These are phyloP conservation scores for Cladorrhinum sp. DNA, from an alignment of 2,329 filamentous ascomycete species.

Conservation along the genomic window DNA sequence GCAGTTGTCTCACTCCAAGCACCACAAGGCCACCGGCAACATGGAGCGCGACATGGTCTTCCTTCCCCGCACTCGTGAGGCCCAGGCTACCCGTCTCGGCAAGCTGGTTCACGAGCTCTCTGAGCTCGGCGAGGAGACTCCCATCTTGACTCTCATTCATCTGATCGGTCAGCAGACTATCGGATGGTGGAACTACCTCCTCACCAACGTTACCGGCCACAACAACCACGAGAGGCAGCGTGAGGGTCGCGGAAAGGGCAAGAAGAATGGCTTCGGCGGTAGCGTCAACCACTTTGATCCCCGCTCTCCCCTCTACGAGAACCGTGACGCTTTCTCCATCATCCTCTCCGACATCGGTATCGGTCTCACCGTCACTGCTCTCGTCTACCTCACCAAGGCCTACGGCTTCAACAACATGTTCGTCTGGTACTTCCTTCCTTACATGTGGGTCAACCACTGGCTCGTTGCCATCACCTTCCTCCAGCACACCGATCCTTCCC, in stretches of 20 bases:
- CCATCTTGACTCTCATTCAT: slow-evolving; percentile 71
- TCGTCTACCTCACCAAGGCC: slow-evolving; percentile 68
- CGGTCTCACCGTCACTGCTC: slow-evolving; percentile 55
- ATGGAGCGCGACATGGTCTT: slow-evolving; percentile 99
- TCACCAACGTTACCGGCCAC: slow-evolving; percentile 93
- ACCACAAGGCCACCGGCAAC: slow-evolving; percentile 98
- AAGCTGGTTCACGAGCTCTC: slow-evolving; percentile 74
- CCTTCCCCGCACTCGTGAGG: slow-evolving; percentile 83
- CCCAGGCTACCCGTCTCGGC: slow-evolving; percentile 74
- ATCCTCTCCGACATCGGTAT: slow-evolving; percentile 82
- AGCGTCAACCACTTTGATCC: slow-evolving; percentile 97
- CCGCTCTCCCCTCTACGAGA: slow-evolving; percentile 83
- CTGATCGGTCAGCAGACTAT: slow-evolving; percentile 82
- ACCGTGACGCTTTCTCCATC: slow-evolving; percentile 85
- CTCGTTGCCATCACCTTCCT: slow-evolving; percentile 94
- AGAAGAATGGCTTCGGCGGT: slow-evolving; percentile 73
- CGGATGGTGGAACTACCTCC: slow-evolving; percentile 90
- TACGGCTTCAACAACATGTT: slow-evolving; percentile 84
- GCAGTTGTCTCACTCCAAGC: slow-evolving; percentile 99
- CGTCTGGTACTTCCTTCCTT: slow-evolving; percentile 94
- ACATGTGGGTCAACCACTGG: slow-evolving; percentile 99
- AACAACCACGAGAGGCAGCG: slow-evolving; percentile 87
- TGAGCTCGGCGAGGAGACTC: slow-evolving; percentile 93
- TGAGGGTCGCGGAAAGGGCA: slow-evolving; percentile 91
- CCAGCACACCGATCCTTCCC: slow-evolving; percentile 91